Conservation (phyloP, 805 yeast genomes). For the Allodekkera sacchari region DNA sequence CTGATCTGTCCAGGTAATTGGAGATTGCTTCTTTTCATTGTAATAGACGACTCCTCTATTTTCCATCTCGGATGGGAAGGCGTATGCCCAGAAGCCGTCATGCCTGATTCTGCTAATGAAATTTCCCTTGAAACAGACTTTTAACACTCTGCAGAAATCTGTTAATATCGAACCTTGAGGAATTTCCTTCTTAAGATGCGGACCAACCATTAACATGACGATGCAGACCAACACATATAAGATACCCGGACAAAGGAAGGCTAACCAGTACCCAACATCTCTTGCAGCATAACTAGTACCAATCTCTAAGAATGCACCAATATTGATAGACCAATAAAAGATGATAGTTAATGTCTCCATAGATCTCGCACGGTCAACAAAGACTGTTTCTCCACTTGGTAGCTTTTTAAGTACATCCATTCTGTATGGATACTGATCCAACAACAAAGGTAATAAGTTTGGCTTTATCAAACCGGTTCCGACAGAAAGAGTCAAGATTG, state of each 20-base stretch:
- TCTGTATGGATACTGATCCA: conserved; percentile 58
- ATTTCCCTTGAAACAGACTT: conserved; percentile 33
- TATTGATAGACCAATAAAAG: conserved; percentile 48
- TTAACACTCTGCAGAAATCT: conserved; percentile 32
- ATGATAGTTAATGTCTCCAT: conserved; percentile 32
- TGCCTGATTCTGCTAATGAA: conserved; percentile 32
- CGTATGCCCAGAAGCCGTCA: conserved; percentile 40
- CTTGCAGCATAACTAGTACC: conserved; percentile 46
- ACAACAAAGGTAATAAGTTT: conserved; percentile 38
- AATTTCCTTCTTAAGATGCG: conserved; percentile 25
- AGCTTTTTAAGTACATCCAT: conserved; percentile 50
- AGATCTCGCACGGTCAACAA: conserved; percentile 39
- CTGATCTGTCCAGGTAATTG: conserved; percentile 33
- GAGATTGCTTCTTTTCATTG: conserved; percentile 19
- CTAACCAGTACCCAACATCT: conserved; percentile 47
- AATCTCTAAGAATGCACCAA: conserved; percentile 45
- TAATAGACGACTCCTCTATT: conserved; percentile 32
- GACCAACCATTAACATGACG: conserved; percentile 30
- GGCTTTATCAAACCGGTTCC: conserved; percentile 52
- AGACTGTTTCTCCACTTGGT: conserved; percentile 59
- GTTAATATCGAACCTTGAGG: conserved; percentile 41
- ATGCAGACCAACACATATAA: conserved; percentile 45
- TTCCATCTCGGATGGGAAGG: conserved; percentile 36
- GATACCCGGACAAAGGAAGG: conserved; percentile 46
- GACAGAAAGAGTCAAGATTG: conserved; percentile 29